phyloP scores from a whole-genome alignment of 148 eudicot species.

The Rhododendron williamsianum region DNA sequence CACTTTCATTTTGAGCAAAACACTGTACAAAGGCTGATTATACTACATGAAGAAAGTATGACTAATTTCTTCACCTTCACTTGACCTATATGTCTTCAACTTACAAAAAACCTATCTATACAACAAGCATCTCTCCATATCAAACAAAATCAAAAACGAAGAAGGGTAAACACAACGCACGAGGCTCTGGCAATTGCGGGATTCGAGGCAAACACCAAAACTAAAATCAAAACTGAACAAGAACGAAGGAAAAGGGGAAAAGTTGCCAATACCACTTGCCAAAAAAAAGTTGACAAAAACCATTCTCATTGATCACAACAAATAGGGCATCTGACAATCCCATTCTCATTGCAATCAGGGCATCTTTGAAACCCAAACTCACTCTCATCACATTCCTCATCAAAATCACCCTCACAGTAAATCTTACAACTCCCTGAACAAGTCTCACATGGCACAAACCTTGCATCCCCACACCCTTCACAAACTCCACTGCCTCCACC shows the following conservation, averaged over 20 bases:
- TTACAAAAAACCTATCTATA: constrained; percentile 26
- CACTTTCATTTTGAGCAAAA: not conserved
- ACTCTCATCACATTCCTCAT: constrained; percentile 35
- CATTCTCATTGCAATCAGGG: constrained; percentile 94
- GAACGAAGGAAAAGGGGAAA: constrained; percentile 4
- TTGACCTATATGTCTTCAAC: not conserved
- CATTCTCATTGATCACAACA: constrained; percentile 48
- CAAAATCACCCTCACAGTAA: constrained; percentile 55
- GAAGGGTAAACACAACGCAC: too few species aligned
- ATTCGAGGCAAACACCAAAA: not conserved
- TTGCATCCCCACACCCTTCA: constrained; percentile 74
- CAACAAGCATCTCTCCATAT: constrained; percentile 25
- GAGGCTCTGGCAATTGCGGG: too few species aligned
- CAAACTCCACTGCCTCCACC: constrained; percentile 36
- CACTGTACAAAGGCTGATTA: not conserved
- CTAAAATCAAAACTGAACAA: not conserved
- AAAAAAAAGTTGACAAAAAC: too few species aligned
- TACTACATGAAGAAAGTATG: not conserved
- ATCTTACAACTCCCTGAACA: constrained; percentile 95
- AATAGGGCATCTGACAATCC: constrained; percentile 71
- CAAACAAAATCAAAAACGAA: not conserved
- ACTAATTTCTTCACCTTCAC: not conserved
- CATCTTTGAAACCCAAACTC: constrained; percentile 77
- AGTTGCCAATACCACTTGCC: not conserved
- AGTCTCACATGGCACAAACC: constrained; percentile 83